phyloP scores from a whole-genome alignment of 1,284 basidiomycete genomes.

The Cryptococcus sp. region DNA sequence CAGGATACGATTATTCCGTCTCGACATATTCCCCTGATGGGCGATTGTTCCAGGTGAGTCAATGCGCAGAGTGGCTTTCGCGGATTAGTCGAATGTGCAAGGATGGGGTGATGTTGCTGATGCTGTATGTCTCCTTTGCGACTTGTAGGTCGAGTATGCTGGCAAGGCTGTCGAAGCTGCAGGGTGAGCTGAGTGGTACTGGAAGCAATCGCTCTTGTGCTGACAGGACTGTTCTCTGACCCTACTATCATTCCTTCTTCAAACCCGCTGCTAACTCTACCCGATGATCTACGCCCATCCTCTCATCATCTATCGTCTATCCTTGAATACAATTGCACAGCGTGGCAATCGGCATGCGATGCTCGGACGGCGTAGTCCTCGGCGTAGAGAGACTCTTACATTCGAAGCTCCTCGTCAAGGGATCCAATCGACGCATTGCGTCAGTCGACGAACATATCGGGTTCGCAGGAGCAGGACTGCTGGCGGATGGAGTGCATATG shows the following conservation, averaged over 20 bases:
- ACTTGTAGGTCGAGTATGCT: not conserved
- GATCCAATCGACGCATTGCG: constrained; percentile 88
- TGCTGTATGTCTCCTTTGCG: constrained; percentile 68
- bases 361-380: constrained; percentile 90
- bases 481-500: constrained; percentile 91
- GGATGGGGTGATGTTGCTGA: constrained; percentile 91
- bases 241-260: not conserved
- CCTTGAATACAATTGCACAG: constrained; percentile 54
- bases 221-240: not conserved
- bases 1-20: constrained; percentile 97
- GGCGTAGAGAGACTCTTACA: constrained; percentile 98
- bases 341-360: constrained; percentile 85
- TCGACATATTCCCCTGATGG: constrained; percentile 99
- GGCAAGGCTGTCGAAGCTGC: not conserved
- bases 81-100: constrained; percentile 92
- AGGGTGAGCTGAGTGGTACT: not conserved
- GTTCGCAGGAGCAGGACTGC: constrained; percentile 85
- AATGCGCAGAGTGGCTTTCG: too few relatives aligned
- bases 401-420: constrained; percentile 93
- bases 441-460: constrained; percentile 92
- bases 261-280: not conserved
- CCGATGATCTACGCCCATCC: not conserved
- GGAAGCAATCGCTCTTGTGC: not conserved
- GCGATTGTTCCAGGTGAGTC: constrained; percentile 86
- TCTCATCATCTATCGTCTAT: not conserved